Evolutionary conservation across 169 alveolate genomes (phyloP).

Genomic region (Condylostoma magnum): DNA sequence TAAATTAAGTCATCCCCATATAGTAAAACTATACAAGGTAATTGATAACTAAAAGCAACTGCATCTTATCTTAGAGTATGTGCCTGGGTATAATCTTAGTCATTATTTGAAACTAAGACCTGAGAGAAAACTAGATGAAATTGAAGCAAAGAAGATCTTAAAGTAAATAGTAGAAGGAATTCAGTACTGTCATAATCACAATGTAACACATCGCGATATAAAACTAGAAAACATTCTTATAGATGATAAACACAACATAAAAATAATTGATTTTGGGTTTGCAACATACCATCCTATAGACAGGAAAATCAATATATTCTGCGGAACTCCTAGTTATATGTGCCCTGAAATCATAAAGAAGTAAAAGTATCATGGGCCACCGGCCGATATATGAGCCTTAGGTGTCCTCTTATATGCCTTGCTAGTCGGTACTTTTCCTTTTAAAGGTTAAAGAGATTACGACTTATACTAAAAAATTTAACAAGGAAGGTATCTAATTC

Average conservation of each 20-base stretch:
- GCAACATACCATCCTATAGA: conserved; percentile 36
- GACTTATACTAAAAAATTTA: conserved; percentile 56
- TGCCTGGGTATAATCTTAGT: conserved; percentile 56
- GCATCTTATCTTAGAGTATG: conserved; percentile 65
- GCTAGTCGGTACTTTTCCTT: conserved; percentile 62
- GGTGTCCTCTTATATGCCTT: conserved; percentile 60
- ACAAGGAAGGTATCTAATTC: conserved; percentile 36
- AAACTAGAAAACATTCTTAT: conserved; percentile 77
- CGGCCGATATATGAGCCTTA: conserved; percentile 80
- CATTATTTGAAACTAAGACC: conserved; percentile 58
- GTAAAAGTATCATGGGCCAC: conserved; percentile 59
- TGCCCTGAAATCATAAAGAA: conserved; percentile 82
- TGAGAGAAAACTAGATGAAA: conserved; percentile 58
- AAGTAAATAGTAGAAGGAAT: conserved; percentile 65
- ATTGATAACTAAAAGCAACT: conserved; percentile 64
- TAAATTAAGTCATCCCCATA: conserved; percentile 70
- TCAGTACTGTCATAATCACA: conserved; percentile 61
- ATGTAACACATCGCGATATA: conserved; percentile 79
- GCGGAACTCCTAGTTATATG: conserved; percentile 89
- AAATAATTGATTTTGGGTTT: conserved; percentile 84
- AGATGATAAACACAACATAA: conserved; percentile 51
- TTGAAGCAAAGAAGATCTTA: conserved; percentile 65
- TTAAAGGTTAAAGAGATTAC: conserved; percentile 53
- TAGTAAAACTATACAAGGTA: conserved; percentile 64
- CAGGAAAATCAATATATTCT: conserved; percentile 66